A percentile compares a stretch with the other conserved stretches of the same genome.
These are phyloP conservation scores for Xerocomus brunneocitrinus DNA, from an alignment of 768 basidiomycete genomes.

Conservation along the genomic window DNA sequence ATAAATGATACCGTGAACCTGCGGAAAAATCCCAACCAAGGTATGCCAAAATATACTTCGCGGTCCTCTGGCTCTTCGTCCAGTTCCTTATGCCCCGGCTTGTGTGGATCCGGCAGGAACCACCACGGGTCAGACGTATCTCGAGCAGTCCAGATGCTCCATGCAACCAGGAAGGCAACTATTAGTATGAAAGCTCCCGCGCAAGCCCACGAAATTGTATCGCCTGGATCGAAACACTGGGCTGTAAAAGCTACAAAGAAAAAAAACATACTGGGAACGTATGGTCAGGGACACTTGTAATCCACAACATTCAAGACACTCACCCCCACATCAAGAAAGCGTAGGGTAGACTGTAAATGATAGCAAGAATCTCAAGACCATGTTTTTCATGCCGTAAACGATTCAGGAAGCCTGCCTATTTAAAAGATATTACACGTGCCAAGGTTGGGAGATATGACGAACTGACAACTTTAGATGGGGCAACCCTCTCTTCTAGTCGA, in stretches of 20 bases:
- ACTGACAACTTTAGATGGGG: slow-evolving; percentile 35
- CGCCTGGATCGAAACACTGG: slow-evolving; percentile 21
- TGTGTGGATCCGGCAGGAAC: slow-evolving; percentile 21
- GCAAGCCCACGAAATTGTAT: slow-evolving; percentile 14
- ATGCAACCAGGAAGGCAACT: slow-evolving; percentile 34
- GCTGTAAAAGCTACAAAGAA: slow-evolving; percentile 25
- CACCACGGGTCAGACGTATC: slow-evolving; percentile 20
- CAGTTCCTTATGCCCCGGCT: background rate
- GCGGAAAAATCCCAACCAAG: background rate
- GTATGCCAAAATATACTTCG: background rate
- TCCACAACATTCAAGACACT: slow-evolving; percentile 19
- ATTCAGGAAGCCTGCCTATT: slow-evolving; percentile 14
- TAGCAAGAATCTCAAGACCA: slow-evolving; percentile 48
- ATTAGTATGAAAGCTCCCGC: slow-evolving; percentile 30
- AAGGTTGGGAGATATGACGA: background rate
- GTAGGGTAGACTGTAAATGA: slow-evolving; percentile 52
- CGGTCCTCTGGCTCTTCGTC: background rate
- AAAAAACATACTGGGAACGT: slow-evolving; percentile 21
- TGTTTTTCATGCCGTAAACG: slow-evolving; percentile 23
- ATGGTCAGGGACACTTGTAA: background rate
- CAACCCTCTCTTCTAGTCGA: slow-evolving; percentile 30
- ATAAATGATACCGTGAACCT: background rate
- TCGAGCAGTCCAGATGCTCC: slow-evolving; percentile 38
- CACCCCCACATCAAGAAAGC: slow-evolving; percentile 58
- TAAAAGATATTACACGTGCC: background rate